A percentile compares a stretch with the other conserved stretches of the same genome.
Evolutionary conservation across 148 eudicot species (phyloP).

Genomic region (Simmondsia chinensis): DNA sequence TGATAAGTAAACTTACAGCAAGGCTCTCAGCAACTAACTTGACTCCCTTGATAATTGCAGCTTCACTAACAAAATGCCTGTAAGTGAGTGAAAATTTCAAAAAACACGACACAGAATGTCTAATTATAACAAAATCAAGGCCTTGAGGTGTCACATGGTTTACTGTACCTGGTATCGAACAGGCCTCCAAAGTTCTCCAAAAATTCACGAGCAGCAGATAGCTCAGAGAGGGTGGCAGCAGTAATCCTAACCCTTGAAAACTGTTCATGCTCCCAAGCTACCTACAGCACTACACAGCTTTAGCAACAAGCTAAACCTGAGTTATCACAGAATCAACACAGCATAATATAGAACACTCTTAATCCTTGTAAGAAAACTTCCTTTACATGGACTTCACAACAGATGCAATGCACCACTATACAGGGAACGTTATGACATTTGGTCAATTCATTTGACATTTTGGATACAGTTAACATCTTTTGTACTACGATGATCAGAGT

Average conservation of each 20-base stretch:
- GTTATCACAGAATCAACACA: too few species aligned
- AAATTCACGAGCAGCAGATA: conserved; percentile 75
- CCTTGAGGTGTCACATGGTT: neutral
- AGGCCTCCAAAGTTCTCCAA: conserved; percentile 77
- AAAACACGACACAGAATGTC: conserved; percentile 1
- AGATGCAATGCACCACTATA: too few species aligned
- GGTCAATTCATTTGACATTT: too few species aligned
- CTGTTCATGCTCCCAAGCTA: conserved; percentile 99
- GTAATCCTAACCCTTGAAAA: conserved; percentile 94
- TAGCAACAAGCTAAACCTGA: conserved; percentile 13
- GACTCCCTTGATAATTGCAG: conserved; percentile 53
- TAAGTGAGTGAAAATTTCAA: conserved; percentile 9
- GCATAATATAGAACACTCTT: too few species aligned
- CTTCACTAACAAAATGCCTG: conserved; percentile 62
- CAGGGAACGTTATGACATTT: too few species aligned
- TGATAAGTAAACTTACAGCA: conserved; percentile 50
- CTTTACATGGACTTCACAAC: too few species aligned
- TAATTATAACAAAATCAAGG: neutral
- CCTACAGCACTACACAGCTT: conserved; percentile 54
- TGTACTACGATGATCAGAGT: too few species aligned
- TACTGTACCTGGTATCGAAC: conserved; percentile 65
- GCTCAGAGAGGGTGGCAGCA: conserved; percentile 83
- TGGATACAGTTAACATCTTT: too few species aligned
- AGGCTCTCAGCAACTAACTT: conserved; percentile 97
- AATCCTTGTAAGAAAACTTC: too few species aligned